Evolutionary conservation across 164 flowering plant genomes (phyloP).

Genomic region (Saururus chinensis): DNA sequence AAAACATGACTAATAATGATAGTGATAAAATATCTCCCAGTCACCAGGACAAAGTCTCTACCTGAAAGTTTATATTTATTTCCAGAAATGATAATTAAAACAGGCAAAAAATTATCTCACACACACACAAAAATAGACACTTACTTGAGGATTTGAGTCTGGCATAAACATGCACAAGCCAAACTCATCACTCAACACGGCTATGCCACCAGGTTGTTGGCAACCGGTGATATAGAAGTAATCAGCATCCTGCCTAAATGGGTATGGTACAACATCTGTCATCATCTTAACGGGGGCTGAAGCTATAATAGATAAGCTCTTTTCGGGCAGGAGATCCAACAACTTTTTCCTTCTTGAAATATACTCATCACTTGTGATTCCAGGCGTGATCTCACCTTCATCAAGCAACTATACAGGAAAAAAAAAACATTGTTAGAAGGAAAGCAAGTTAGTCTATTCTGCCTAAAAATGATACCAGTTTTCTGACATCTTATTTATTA

Average conservation of each 20-base stretch:
- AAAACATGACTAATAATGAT: too few relatives aligned
- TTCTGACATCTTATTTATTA: too few relatives aligned
- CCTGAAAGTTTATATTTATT: too few relatives aligned
- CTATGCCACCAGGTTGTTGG: conserved; percentile 94
- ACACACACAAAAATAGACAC: conserved; percentile 6
- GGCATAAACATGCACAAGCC: conserved; percentile 99
- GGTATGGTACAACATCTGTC: conserved; percentile 92
- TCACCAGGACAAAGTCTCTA: too few relatives aligned
- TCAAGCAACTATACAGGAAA: conserved; percentile 38
- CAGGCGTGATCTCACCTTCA: conserved; percentile 86
- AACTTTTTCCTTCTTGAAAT: conserved; percentile 57
- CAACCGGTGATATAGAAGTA: conserved; percentile 84
- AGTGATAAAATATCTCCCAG: too few relatives aligned
- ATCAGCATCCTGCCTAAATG: conserved; percentile 87
- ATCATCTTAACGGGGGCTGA: conserved; percentile 96
- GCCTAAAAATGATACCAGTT: too few relatives aligned
- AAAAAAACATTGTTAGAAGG: background rate
- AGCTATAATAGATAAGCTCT: conserved; percentile 78
- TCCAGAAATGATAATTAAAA: too few relatives aligned
- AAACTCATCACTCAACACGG: conserved; percentile 68
- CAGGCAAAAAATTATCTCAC: too few relatives aligned
- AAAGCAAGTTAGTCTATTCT: too few relatives aligned
- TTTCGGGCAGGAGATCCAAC: conserved; percentile 72
- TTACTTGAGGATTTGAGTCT: conserved; percentile 55
- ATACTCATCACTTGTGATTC: conserved; percentile 62